A percentile compares a stretch with the other conserved stretches of the same genome.
Conservation (phyloP, 176 grass and related monocot genomes). For the Pontederia paniculata region DNA sequence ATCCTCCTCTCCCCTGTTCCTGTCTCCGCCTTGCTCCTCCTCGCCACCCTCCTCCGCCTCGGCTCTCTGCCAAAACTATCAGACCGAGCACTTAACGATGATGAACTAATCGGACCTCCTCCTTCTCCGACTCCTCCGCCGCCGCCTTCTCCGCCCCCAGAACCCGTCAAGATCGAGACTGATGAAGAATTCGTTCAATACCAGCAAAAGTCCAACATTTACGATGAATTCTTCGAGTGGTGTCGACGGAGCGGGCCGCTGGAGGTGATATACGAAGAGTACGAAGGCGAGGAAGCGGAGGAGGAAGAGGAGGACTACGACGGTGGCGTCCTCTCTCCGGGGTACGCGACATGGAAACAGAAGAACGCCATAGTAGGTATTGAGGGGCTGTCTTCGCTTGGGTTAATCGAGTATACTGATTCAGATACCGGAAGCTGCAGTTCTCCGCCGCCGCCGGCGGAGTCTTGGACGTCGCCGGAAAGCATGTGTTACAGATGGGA, state of each 20-base stretch:
- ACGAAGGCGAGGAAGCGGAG: slow-evolving; percentile 29
- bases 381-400: too few species aligned
- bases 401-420: too few species aligned
- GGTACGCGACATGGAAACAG: too few species aligned
- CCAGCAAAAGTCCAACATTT: slow-evolving; percentile 16
- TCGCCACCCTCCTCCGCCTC: slow-evolving; percentile 49
- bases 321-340: too few species aligned
- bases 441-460: not conserved
- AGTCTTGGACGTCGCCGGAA: not conserved
- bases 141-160: not conserved
- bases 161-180: not conserved
- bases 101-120: too few species aligned
- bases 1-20: slow-evolving; percentile 47
- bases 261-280: slow-evolving; percentile 84
- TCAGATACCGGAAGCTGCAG: too few species aligned
- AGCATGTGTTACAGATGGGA: not conserved
- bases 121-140: not conserved
- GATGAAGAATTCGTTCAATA: not conserved
- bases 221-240: slow-evolving; percentile 41
- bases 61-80: slow-evolving; percentile 21
- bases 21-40: slow-evolving; percentile 48
- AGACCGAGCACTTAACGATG: too few species aligned
- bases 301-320: not conserved
- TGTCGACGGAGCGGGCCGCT: slow-evolving; percentile 31
- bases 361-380: too few species aligned